Evolutionary conservation across 192 early-diverging fungal genomes (phyloP), one percentile per base, ranked within the genome.

Genomic region (Allomyces macrogynus): DNA sequence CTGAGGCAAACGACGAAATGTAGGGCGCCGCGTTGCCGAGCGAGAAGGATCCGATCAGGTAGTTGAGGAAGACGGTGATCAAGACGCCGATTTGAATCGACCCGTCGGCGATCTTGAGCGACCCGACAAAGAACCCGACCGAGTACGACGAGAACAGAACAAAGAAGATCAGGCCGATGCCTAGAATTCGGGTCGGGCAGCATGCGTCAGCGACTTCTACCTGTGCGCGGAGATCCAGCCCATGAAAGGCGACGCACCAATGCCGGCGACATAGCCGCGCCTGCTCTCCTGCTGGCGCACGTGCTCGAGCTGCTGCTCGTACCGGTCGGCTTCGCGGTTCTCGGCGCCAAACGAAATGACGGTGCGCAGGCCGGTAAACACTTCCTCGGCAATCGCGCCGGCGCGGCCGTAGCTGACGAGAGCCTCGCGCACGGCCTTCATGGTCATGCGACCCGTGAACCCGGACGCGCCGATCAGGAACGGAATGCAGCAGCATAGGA

Each of bases 371-470:
- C 70, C 63, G 3, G 71, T 64, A 3, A 83, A 61, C 4, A 73
- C 77, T 63, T 83, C 72, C 67, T 79, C 71, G 0, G 80, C 81
- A 62, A 83, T 70, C 12, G 66, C 74, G 23, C 78, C 77, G 14
- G 79, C 80, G 23, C 61, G 66, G 22, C 71, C 82, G 71, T 79
- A 80, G 11, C 73, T 71, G 24, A 62, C 65, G 60, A 66, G 65
- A 1, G 43, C 63, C 61, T 68, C 27, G 27, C 60, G 67, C 22
- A 73, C 54, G 18, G 67, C 70, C 11, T 49, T 65, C 24, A 61
- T 54, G 12, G 70, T 49, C n/a, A 71, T 60, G 23, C 69, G 67
- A n/a, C 62, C 66, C 62, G 72, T 71, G 18, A 76, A 61, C 16
- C 63, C 68, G 16, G 49, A 14, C 49, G 49, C 12, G 16, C 49